Percentiles rank a stretch among this genome's conserved stretches.
phyloP scores from a whole-genome alignment of 768 basidiomycete genomes.

The Pleurotus eryngii region DNA sequence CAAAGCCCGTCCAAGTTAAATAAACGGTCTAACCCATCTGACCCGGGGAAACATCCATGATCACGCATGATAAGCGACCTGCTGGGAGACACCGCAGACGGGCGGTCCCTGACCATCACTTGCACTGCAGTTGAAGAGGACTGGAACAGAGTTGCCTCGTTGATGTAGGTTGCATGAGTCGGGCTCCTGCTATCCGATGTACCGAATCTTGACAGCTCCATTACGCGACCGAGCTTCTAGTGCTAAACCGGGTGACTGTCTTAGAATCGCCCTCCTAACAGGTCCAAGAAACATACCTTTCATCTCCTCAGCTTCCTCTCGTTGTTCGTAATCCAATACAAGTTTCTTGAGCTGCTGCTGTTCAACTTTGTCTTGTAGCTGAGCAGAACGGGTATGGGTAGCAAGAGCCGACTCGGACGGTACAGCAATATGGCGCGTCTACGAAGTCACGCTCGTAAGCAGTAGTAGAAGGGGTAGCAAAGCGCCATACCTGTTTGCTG shows the following conservation, averaged over 20 bases:
- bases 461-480: neutral
- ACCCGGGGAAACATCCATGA: too few relatives aligned
- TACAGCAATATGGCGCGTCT: slow-evolving; percentile 87
- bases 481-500: slow-evolving; percentile 72
- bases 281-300: slow-evolving; percentile 46
- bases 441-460: slow-evolving; percentile 6
- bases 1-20: too few relatives aligned
- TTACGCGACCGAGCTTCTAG: slow-evolving; percentile 67
- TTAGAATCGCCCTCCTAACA: neutral
- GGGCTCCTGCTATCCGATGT: slow-evolving; percentile 48
- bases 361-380: slow-evolving; percentile 91
- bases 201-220: slow-evolving; percentile 74
- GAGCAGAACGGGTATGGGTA: slow-evolving; percentile 86
- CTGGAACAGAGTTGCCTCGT: neutral
- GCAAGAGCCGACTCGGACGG: slow-evolving; percentile 87
- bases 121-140: neutral
- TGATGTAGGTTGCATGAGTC: neutral
- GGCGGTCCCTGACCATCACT: too few relatives aligned
- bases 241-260: slow-evolving; percentile 32
- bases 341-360: slow-evolving; percentile 97
- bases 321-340: slow-evolving; percentile 87
- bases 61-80: too few relatives aligned
- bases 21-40: too few relatives aligned
- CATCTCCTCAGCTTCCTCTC: slow-evolving; percentile 80
- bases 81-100: too few relatives aligned